Percentiles rank a stretch among this genome's conserved stretches.
Evolutionary conservation across 345 rosid genomes (phyloP).

Genomic region (Eucalyptus erythrocorys): DNA sequence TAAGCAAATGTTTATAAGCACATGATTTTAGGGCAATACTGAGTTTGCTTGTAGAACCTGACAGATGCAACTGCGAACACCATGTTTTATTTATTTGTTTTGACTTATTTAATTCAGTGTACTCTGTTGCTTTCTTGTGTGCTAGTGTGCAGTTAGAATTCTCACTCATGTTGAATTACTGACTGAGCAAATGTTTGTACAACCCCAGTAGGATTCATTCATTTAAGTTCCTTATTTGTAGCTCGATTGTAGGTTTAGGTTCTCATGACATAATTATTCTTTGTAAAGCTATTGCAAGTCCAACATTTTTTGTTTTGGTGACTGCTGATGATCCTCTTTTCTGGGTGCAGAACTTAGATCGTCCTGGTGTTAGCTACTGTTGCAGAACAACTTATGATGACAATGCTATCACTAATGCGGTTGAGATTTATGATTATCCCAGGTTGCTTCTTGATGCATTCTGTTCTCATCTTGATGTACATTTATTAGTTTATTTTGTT

Average conservation of each 20-base stretch:
- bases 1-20: background rate
- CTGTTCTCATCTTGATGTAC: background rate
- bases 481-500: background rate
- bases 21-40: background rate
- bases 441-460: constrained; percentile 8
- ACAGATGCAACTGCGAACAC: background rate
- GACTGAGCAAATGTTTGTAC: background rate
- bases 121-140: background rate
- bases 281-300: background rate
- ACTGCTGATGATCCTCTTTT: background rate
- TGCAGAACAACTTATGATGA: constrained; percentile 48
- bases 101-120: background rate
- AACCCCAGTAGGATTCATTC: background rate
- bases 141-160: background rate
- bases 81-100: background rate
- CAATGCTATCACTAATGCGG: constrained; percentile 52
- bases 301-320: background rate
- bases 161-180: background rate
- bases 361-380: constrained; percentile 45
- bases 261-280: background rate
- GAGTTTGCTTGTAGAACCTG: background rate
- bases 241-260: background rate
- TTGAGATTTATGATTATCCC: constrained; percentile 40
- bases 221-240: background rate
- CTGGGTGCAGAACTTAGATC: constrained; percentile 34